Conservation (phyloP, 192 early-diverging fungal species). For the Rhizophagus clarus region DNA sequence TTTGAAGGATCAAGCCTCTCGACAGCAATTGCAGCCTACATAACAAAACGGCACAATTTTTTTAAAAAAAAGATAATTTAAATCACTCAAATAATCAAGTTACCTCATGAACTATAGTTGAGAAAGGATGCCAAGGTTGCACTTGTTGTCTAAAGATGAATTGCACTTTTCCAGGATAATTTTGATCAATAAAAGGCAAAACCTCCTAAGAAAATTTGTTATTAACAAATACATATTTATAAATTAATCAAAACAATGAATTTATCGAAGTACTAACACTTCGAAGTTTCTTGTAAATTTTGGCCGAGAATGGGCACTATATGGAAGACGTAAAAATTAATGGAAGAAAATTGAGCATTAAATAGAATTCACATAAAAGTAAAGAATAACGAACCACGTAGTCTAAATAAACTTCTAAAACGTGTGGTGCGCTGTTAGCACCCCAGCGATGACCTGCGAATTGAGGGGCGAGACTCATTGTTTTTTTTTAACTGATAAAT, state of each 20-base stretch:
- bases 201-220: constrained; percentile 45
- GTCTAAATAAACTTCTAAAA: constrained; percentile 56
- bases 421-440: constrained; percentile 40
- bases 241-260: background rate
- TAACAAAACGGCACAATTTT: background rate
- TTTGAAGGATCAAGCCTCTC: constrained; percentile 55
- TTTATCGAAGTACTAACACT: constrained; percentile 26
- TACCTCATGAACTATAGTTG: constrained; percentile 74
- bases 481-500: too few relatives aligned
- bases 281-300: constrained; percentile 54
- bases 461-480: background rate
- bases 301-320: constrained; percentile 69
- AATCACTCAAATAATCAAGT: background rate
- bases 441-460: constrained; percentile 35
- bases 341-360: constrained; percentile 46
- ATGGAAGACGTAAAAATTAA: background rate
- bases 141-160: constrained; percentile 82
- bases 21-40: constrained; percentile 67
- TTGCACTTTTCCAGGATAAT: constrained; percentile 52
- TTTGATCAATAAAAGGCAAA: constrained; percentile 49
- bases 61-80: background rate
- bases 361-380: background rate
- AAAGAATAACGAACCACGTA: constrained; percentile 48
- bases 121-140: constrained; percentile 83
- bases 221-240: background rate